These are phyloP conservation scores for Parathielavia appendiculata DNA, from an alignment of 495 filamentous ascomycete genomes.

Conservation along the genomic window DNA sequence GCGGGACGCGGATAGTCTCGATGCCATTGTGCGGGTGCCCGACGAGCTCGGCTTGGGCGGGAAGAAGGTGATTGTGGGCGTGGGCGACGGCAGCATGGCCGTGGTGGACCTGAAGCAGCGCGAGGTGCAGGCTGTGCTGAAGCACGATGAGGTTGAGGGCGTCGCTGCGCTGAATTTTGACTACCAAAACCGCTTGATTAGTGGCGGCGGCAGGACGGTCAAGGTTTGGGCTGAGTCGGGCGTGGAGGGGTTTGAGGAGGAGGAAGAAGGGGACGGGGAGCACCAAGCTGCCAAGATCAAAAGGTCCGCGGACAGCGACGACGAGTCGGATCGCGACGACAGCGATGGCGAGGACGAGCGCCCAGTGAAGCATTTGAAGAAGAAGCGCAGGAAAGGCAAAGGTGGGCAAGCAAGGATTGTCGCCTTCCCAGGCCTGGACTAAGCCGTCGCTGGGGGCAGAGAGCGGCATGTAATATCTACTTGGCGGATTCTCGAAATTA, in stretches of 20 bases:
- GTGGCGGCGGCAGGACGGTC: slow-evolving; percentile 72
- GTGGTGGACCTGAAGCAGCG: slow-evolving; percentile 42
- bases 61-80: slow-evolving; percentile 66
- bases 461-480: not conserved
- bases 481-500: not conserved
- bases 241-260: slow-evolving; percentile 37
- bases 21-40: slow-evolving; percentile 62
- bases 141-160: slow-evolving; percentile 79
- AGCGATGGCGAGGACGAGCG: slow-evolving; percentile 43
- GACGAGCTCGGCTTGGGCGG: slow-evolving; percentile 54
- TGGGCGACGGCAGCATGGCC: slow-evolving; percentile 62
- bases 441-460: not conserved
- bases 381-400: slow-evolving; percentile 47
- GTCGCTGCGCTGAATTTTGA: slow-evolving; percentile 77
- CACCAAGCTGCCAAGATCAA: slow-evolving; percentile 47
- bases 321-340: slow-evolving; percentile 33
- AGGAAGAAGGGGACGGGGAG: slow-evolving; percentile 38
- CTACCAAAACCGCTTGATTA: slow-evolving; percentile 76
- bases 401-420: slow-evolving; percentile 17
- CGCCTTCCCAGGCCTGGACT: slow-evolving; percentile 35
- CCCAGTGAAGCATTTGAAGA: slow-evolving; percentile 36
- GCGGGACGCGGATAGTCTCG: slow-evolving; percentile 60
- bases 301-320: slow-evolving; percentile 38
- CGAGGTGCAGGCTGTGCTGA: slow-evolving; percentile 44
- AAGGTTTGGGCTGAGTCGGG: slow-evolving; percentile 68